phyloP scores from a whole-genome alignment of 1,284 basidiomycete species.

The Moesziomyces sp. region DNA sequence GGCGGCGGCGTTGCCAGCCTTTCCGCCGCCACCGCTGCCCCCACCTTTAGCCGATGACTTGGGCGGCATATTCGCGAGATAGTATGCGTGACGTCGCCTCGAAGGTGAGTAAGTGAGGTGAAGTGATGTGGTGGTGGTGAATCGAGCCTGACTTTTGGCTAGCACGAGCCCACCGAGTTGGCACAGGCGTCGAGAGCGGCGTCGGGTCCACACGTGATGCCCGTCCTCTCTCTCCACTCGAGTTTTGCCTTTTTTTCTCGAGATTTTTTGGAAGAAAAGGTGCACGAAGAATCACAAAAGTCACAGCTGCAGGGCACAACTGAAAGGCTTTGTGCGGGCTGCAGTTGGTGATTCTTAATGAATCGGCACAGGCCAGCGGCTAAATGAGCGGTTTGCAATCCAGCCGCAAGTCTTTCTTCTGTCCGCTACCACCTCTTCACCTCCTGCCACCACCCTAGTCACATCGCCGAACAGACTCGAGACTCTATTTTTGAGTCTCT shows the following conservation, averaged over 20 bases:
- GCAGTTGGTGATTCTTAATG: not conserved
- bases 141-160: too few species aligned
- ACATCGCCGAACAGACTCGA: too few species aligned
- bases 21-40: conserved; percentile 8
- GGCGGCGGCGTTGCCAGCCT: conserved; percentile 13
- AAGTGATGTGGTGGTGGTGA: not conserved
- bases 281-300: not conserved
- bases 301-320: not conserved
- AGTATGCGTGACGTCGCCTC: not conserved
- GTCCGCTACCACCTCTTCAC: not conserved
- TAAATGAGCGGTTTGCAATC: too few species aligned
- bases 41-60: conserved; percentile 30
- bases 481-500: too few species aligned
- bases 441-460: not conserved
- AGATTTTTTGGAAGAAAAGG: conserved; percentile 12
- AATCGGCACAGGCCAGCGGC: conserved; percentile 10
- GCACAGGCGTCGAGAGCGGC: too few species aligned
- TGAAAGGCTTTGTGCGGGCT: not conserved
- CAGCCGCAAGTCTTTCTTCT: not conserved
- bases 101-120: not conserved
- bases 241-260: conserved; percentile 2
- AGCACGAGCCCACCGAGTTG: too few species aligned
- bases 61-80: conserved; percentile 26
- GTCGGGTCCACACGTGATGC: conserved; percentile 16
- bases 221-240: conserved; percentile 4